Evolutionary conservation across 2,329 filamentous ascomycete genomes (phyloP).

Genomic region (Aspergillus proliferans): DNA sequence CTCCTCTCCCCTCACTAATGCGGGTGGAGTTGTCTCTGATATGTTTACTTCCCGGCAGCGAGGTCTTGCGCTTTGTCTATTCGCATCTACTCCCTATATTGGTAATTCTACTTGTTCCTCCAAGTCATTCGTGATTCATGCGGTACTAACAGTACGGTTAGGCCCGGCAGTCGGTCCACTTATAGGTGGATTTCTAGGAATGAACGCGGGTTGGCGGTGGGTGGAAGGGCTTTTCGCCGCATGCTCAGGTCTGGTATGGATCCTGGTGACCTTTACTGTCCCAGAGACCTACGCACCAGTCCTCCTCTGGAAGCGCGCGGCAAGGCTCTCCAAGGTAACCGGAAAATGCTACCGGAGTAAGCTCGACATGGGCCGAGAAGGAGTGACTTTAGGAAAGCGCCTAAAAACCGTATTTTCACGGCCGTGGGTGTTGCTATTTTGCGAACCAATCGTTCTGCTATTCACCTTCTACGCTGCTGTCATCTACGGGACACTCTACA

Average conservation of each 20-base stretch:
- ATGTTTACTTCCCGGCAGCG: conserved; percentile 48
- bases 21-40: conserved; percentile 54
- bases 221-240: conserved; percentile 55
- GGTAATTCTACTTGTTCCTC: neutral
- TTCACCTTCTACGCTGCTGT: conserved; percentile 43
- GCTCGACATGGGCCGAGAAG: conserved; percentile 8
- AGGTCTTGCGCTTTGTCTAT: conserved; percentile 55
- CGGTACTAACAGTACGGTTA: neutral
- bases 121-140: neutral
- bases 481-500: conserved; percentile 44
- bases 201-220: conserved; percentile 60
- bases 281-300: conserved; percentile 39
- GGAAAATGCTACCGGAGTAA: conserved; percentile 40
- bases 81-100: conserved; percentile 59
- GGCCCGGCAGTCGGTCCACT: conserved; percentile 59
- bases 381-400: conserved; percentile 11
- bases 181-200: conserved; percentile 57
- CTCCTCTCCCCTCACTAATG: conserved; percentile 54
- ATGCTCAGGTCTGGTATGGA: conserved; percentile 54
- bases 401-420: conserved; percentile 41
- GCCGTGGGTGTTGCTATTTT: conserved; percentile 40
- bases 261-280: conserved; percentile 12
- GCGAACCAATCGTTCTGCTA: conserved; percentile 43
- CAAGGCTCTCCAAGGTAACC: conserved; percentile 39
- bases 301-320: conserved; percentile 42